phyloP scores from a whole-genome alignment of 2,329 filamentous ascomycete species.

The Aspergillus sp. region DNA sequence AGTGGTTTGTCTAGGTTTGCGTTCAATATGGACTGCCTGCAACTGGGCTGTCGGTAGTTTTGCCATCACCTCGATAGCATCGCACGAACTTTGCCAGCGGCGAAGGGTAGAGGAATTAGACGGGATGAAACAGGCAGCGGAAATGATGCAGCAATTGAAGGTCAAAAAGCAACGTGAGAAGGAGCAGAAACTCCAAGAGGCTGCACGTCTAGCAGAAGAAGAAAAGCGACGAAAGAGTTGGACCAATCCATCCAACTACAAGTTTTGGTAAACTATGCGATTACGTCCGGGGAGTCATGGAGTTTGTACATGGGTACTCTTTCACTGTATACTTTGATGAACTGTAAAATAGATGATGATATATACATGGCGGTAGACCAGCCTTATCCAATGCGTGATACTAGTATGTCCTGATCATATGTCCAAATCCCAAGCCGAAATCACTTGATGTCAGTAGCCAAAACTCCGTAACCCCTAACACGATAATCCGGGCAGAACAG shows the following conservation, averaged over 20 bases:
- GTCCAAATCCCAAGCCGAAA: conserved; percentile 1
- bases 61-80: conserved; percentile 57
- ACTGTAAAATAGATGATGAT: conserved; percentile 15
- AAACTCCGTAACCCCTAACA: not conserved
- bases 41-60: conserved; percentile 84
- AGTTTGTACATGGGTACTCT: conserved; percentile 18
- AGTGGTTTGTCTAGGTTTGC: conserved; percentile 30
- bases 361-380: conserved; percentile 3
- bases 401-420: conserved; percentile 7
- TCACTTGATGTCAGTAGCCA: not conserved
- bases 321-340: conserved; percentile 18
- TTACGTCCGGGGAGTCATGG: conserved; percentile 22
- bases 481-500: not conserved
- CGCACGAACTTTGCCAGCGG: conserved; percentile 79
- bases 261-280: conserved; percentile 36
- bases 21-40: conserved; percentile 56
- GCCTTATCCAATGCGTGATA: conserved; percentile 2
- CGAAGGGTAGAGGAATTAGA: conserved; percentile 64
- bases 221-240: conserved; percentile 36
- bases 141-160: conserved; percentile 69
- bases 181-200: conserved; percentile 33
- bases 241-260: conserved; percentile 38
- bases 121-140: conserved; percentile 77
- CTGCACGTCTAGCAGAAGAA: conserved; percentile 29
- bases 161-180: conserved; percentile 52